These are phyloP conservation scores for Malassezia sp. DNA, from an alignment of 1,284 basidiomycete species.

Conservation along the genomic window DNA sequence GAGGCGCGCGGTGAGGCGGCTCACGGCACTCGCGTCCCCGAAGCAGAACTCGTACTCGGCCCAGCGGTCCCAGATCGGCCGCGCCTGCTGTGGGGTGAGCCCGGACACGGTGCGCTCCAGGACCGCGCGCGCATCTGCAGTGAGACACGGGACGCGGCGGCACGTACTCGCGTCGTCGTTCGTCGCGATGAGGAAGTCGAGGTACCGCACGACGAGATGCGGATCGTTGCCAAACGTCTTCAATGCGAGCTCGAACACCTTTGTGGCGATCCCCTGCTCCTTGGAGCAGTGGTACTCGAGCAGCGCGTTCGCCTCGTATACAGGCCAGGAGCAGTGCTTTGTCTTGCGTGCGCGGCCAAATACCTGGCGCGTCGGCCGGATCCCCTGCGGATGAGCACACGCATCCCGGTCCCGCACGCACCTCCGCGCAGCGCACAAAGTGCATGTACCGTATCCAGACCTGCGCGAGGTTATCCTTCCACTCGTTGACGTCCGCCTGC, in stretches of 20 bases:
- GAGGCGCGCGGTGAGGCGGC: conserved; percentile 78
- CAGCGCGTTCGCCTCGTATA: conserved; percentile 74
- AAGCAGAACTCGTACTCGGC: conserved; percentile 88
- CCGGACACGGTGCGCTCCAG: conserved; percentile 77
- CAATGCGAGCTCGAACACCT: conserved; percentile 89
- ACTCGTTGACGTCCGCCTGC: conserved; percentile 50
- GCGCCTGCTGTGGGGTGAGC: conserved; percentile 67
- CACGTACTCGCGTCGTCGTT: conserved; percentile 93
- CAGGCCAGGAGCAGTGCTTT: conserved; percentile 75
- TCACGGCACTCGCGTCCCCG: conserved; percentile 76
- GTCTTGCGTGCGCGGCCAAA: conserved; percentile 79
- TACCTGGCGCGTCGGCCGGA: conserved; percentile 64
- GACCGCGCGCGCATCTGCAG: conserved; percentile 87
- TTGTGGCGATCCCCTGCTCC: conserved; percentile 68
- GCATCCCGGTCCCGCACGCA: too few relatives aligned
- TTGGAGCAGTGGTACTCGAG: conserved; percentile 94
- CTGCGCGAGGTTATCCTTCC: conserved; percentile 50
- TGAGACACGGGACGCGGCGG: too few relatives aligned
- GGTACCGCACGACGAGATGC: conserved; percentile 68
- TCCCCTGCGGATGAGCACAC: too few relatives aligned
- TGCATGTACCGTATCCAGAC: conserved; percentile 80
- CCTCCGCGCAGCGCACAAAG: conserved; percentile 73
- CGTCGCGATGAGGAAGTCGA: conserved; percentile 82
- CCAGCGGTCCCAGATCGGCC: conserved; percentile 90
- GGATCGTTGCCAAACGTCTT: conserved; percentile 69